Percentiles rank a stretch among this genome's conserved stretches.
Evolutionary conservation across 495 filamentous ascomycete species (phyloP).

Genomic region (Penicillium samsonianum): DNA sequence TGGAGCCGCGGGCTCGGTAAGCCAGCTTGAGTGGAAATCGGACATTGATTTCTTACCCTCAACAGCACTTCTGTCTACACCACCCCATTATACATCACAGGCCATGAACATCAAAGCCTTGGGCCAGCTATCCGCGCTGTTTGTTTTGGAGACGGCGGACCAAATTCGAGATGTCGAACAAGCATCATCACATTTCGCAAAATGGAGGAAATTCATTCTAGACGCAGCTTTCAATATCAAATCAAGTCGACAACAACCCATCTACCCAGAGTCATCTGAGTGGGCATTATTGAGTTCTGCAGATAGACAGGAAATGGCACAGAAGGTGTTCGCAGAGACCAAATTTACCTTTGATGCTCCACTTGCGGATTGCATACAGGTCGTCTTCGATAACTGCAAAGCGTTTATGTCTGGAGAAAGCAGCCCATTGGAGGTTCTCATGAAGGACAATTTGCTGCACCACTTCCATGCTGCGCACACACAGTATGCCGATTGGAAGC

Average conservation of each 20-base stretch:
- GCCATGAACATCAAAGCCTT: constrained; percentile 7
- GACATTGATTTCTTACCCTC: background rate
- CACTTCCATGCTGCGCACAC: constrained; percentile 26
- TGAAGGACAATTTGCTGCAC: constrained; percentile 27
- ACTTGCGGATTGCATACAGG: constrained; percentile 3
- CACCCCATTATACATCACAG: background rate
- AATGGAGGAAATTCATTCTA: constrained; percentile 5
- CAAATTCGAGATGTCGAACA: background rate
- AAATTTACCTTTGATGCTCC: constrained; percentile 11
- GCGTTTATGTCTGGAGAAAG: constrained; percentile 6
- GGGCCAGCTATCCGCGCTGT: constrained; percentile 7
- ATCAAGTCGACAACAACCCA: background rate
- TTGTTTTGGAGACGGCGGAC: constrained; percentile 4
- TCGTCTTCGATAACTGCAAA: constrained; percentile 6
- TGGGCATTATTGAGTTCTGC: background rate
- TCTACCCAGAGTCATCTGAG: background rate
- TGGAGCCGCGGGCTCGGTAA: background rate
- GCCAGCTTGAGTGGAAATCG: constrained; percentile 6
- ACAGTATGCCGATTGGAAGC: constrained; percentile 12
- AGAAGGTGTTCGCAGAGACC: background rate
- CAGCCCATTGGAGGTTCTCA: constrained; percentile 31
- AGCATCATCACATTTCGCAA: background rate
- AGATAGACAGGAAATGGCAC: background rate
- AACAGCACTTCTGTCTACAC: background rate
- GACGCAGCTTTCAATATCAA: constrained; percentile 1